phyloP scores from a whole-genome alignment of 345 rosid genomes.

The Euphorbia tirucalli region DNA sequence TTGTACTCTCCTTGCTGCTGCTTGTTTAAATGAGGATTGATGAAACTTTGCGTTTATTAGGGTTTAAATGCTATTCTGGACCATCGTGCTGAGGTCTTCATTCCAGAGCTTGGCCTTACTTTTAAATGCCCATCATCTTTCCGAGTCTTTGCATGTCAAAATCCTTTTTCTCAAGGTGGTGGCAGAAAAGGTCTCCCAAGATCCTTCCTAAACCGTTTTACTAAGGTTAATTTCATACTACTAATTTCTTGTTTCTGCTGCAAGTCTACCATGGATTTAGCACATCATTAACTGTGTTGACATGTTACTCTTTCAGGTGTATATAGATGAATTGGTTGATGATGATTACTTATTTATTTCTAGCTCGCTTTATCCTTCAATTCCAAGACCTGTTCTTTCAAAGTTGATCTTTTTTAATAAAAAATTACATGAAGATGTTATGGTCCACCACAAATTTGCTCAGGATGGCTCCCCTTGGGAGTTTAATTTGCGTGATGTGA shows the following conservation, averaged over 20 bases:
- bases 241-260: background rate
- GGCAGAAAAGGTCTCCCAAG: constrained; percentile 97
- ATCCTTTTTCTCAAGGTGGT: constrained; percentile 96
- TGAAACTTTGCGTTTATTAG: constrained; percentile 31
- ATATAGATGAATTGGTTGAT: constrained; percentile 82
- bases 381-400: constrained; percentile 59
- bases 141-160: constrained; percentile 94
- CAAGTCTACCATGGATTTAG: background rate
- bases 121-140: constrained; percentile 80
- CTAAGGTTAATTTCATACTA: constrained; percentile 51
- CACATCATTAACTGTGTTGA: background rate
- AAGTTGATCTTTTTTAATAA: constrained; percentile 76
- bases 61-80: constrained; percentile 95
- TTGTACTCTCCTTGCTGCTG: background rate
- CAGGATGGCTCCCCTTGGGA: constrained; percentile 98
- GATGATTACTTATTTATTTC: constrained; percentile 82
- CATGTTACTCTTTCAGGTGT: constrained; percentile 56
- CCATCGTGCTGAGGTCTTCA: constrained; percentile 93
- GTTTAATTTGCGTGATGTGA: constrained; percentile 92
- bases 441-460: constrained; percentile 66
- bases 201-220: constrained; percentile 91
- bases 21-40: background rate
- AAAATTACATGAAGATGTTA: constrained; percentile 71
- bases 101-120: constrained; percentile 83
- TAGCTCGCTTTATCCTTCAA: constrained; percentile 68